A percentile compares a stretch with the other conserved stretches of the same genome.
Evolutionary conservation across 768 basidiomycete genomes (phyloP).

Genomic region (Boletus vermiculosoides): DNA sequence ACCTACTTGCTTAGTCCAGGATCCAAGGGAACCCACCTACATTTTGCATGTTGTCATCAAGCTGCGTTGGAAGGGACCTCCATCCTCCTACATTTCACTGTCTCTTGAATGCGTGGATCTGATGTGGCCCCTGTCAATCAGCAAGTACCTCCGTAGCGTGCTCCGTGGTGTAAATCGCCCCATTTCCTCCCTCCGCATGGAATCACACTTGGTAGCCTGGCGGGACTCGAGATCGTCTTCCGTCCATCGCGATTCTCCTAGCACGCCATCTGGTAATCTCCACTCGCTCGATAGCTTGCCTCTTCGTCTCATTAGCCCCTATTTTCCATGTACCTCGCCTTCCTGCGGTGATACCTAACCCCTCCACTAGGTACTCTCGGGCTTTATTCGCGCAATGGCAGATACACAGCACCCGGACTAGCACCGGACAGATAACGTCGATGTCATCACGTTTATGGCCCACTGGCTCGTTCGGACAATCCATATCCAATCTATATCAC

Average conservation of each 20-base stretch:
- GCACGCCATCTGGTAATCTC: neutral
- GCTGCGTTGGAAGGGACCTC: too few relatives aligned
- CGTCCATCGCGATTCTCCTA: neutral
- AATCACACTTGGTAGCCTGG: neutral
- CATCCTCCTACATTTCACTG: neutral
- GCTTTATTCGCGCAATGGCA: neutral
- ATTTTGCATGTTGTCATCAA: too few relatives aligned
- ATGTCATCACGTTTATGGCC: too few relatives aligned
- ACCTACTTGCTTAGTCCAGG: too few relatives aligned
- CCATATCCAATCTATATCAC: neutral
- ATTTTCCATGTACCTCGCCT: neutral
- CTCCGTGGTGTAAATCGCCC: neutral
- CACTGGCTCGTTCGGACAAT: neutral
- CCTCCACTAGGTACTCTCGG: neutral
- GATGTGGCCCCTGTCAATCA: neutral
- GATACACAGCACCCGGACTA: neutral
- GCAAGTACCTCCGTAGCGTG: neutral
- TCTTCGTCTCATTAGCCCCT: neutral
- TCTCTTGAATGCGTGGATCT: neutral
- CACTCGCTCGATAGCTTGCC: neutral
- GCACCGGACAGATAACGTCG: neutral
- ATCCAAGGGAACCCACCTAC: too few relatives aligned
- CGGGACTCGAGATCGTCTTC: neutral
- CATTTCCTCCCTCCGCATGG: neutral
- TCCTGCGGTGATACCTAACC: neutral